A percentile compares a stretch with the other conserved stretches of the same genome.
These are phyloP conservation scores for Boletus barrowsii DNA, from an alignment of 768 basidiomycete species.

Conservation along the genomic window DNA sequence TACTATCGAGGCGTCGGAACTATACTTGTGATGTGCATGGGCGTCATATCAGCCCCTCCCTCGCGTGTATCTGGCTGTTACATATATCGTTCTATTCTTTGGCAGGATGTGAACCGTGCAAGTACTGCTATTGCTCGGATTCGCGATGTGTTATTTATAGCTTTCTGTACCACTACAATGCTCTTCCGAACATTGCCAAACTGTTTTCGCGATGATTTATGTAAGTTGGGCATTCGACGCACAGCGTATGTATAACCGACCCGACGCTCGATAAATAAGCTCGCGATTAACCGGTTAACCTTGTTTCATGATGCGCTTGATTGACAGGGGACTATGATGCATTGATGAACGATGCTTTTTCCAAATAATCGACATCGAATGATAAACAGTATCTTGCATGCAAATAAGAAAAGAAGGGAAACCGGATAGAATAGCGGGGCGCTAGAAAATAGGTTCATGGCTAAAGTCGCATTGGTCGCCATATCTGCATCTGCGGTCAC, in stretches of 20 bases:
- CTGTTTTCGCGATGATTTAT: slow-evolving; percentile 5
- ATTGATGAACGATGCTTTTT: slow-evolving; percentile 6
- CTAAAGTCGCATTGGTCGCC: slow-evolving; percentile 86
- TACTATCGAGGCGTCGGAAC: slow-evolving; percentile 29
- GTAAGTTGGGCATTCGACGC: not conserved
- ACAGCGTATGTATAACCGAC: not conserved
- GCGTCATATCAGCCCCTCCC: slow-evolving; percentile 14
- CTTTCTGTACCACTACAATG: slow-evolving; percentile 33
- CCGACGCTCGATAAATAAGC: slow-evolving; percentile 11
- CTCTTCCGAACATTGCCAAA: slow-evolving; percentile 19
- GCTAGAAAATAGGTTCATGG: slow-evolving; percentile 51
- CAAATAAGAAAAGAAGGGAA: slow-evolving; percentile 8
- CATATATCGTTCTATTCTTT: slow-evolving; percentile 30
- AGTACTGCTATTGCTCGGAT: slow-evolving; percentile 25
- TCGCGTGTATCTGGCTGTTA: slow-evolving; percentile 20
- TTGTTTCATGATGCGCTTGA: not conserved
- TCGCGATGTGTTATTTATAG: slow-evolving; percentile 36
- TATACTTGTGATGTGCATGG: slow-evolving; percentile 28
- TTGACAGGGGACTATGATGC: slow-evolving; percentile 5
- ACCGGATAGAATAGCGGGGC: not conserved
- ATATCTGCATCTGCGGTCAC: slow-evolving; percentile 77
- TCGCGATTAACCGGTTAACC: slow-evolving; percentile 12
- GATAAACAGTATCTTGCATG: slow-evolving; percentile 13
- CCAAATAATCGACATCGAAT: slow-evolving; percentile 9
- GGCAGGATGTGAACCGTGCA: slow-evolving; percentile 21